Percentiles rank a stretch among this genome's conserved stretches.
Evolutionary conservation across 169 alveolate species (phyloP).

Genomic region (Plasmodium knowlesi): DNA sequence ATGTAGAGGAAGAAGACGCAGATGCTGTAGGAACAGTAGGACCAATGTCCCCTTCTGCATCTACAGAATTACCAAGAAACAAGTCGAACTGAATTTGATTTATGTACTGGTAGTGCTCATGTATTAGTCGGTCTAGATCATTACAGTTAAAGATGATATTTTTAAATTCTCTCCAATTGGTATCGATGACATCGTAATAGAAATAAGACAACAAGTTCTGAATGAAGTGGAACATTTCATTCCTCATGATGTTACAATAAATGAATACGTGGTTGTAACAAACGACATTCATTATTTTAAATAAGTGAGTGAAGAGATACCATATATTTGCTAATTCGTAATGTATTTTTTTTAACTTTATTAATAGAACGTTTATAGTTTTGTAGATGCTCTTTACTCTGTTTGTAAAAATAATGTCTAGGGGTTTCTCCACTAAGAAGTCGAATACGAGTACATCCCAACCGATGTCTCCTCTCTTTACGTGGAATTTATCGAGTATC

Average conservation of each 20-base stretch:
- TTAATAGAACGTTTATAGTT: slow-evolving; percentile 42
- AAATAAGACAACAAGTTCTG: slow-evolving; percentile 60
- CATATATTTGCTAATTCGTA: slow-evolving; percentile 65
- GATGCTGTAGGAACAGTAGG: neutral
- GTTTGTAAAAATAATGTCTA: slow-evolving; percentile 60
- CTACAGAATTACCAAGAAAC: slow-evolving; percentile 31
- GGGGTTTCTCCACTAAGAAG: slow-evolving; percentile 40
- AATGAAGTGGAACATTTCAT: slow-evolving; percentile 70
- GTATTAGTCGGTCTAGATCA: slow-evolving; percentile 28
- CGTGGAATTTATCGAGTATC: slow-evolving; percentile 16
- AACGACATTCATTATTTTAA: slow-evolving; percentile 55
- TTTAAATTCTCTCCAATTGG: slow-evolving; percentile 53
- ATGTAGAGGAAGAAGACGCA: neutral
- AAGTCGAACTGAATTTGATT: slow-evolving; percentile 49
- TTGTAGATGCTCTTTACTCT: slow-evolving; percentile 45
- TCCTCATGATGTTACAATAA: slow-evolving; percentile 51
- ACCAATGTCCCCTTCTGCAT: neutral
- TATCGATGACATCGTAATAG: slow-evolving; percentile 65
- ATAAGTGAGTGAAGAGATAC: slow-evolving; percentile 67
- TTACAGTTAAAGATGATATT: slow-evolving; percentile 19
- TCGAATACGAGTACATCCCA: slow-evolving; percentile 70
- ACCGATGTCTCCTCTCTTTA: slow-evolving; percentile 62
- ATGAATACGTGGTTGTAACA: slow-evolving; percentile 51
- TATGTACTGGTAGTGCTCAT: slow-evolving; percentile 51
- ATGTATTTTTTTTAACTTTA: slow-evolving; percentile 43